phyloP scores from a whole-genome alignment of 192 early-diverging fungal species.

The Pilaira anomala region DNA sequence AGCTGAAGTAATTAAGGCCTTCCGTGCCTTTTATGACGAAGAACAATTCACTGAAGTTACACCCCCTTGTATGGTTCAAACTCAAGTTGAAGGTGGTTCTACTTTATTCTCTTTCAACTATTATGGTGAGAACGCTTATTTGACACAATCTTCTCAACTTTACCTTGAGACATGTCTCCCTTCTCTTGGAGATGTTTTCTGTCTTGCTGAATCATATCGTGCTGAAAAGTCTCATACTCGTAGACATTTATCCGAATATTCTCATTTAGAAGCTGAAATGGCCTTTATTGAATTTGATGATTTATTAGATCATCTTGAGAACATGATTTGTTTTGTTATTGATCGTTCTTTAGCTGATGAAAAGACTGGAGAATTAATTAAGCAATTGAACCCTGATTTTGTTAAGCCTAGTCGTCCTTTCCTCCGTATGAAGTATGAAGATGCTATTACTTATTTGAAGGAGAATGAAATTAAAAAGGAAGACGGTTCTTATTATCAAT shows the following conservation, averaged over 20 bases:
- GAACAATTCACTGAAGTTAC: slow-evolving; percentile 84
- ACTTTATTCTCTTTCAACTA: slow-evolving; percentile 95
- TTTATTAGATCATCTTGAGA: slow-evolving; percentile 81
- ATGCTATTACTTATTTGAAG: slow-evolving; percentile 94
- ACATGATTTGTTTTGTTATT: slow-evolving; percentile 78
- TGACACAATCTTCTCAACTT: slow-evolving; percentile 98
- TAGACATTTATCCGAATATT: slow-evolving; percentile 94
- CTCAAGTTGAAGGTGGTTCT: slow-evolving; percentile 96
- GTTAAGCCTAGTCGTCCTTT: slow-evolving; percentile 82
- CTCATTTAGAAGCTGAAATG: slow-evolving; percentile 96
- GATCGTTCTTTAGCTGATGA: slow-evolving; percentile 77
- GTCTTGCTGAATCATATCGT: slow-evolving; percentile 94
- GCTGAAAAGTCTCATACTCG: slow-evolving; percentile 97
- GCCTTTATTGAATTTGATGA: slow-evolving; percentile 93
- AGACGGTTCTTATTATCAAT: slow-evolving; percentile 86
- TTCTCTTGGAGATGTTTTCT: slow-evolving; percentile 93
- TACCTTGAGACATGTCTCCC: slow-evolving; percentile 97
- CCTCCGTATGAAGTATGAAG: slow-evolving; percentile 91
- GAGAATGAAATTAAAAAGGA: slow-evolving; percentile 87
- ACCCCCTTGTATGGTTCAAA: slow-evolving; percentile 99
- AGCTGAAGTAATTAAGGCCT: slow-evolving; percentile 81
- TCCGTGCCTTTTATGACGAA: slow-evolving; percentile 92
- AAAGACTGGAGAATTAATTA: slow-evolving; percentile 66
- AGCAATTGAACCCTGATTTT: slow-evolving; percentile 92
- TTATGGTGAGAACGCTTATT: slow-evolving; percentile 94